These are phyloP conservation scores for Eleusine coracana DNA, from an alignment of 176 grass and related monocot species.

Conservation along the genomic window DNA sequence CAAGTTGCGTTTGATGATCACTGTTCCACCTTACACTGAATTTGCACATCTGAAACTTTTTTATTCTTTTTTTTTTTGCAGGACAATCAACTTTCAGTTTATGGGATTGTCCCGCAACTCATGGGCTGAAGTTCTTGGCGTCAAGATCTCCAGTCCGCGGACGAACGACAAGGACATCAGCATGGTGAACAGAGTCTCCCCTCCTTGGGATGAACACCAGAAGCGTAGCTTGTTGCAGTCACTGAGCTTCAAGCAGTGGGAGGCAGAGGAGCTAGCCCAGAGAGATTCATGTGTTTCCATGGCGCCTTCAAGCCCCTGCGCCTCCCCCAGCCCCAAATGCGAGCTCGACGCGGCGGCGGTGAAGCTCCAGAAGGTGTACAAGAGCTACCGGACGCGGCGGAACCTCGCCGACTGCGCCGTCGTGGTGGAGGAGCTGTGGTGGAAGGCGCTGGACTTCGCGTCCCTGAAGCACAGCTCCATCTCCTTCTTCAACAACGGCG, in stretches of 20 bases:
- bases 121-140: conserved; percentile 56
- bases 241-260: conserved; percentile 65
- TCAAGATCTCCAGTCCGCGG: conserved; percentile 41
- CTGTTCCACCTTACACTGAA: conserved; percentile 8
- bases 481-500: conserved; percentile 82
- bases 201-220: conserved; percentile 5
- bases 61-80: conserved; percentile 8
- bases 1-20: conserved; percentile 2
- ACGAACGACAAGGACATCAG: neutral
- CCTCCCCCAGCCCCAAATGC: conserved; percentile 49
- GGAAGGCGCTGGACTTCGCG: conserved; percentile 90
- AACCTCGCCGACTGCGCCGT: conserved; percentile 89
- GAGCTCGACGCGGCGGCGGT: conserved; percentile 75
- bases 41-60: neutral
- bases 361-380: conserved; percentile 92
- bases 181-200: conserved; percentile 41
- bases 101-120: conserved; percentile 59
- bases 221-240: conserved; percentile 36
- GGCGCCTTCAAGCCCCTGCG: conserved; percentile 23
- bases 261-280: neutral
- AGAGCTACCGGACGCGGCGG: conserved; percentile 81
- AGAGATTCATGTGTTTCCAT: conserved; percentile 9
- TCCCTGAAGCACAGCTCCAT: conserved; percentile 87
- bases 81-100: conserved; percentile 18
- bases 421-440: conserved; percentile 97